Percentiles rank a stretch among this genome's conserved stretches.
Conservation (phyloP, 768 basidiomycete genomes). For the Exidia glandulosa region DNA sequence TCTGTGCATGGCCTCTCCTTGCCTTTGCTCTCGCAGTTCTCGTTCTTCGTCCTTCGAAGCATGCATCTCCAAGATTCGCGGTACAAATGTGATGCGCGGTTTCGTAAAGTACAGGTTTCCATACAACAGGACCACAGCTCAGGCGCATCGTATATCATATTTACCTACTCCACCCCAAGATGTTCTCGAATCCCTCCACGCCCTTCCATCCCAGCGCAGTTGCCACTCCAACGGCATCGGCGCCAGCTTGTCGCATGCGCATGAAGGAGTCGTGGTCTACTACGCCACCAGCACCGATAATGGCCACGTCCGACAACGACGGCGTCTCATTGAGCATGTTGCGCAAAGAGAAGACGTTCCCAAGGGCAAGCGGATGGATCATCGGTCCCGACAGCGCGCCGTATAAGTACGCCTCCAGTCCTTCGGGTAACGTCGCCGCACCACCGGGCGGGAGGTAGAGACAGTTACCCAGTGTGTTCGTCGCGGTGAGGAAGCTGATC, state of each 20-base stretch:
- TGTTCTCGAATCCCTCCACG: slow-evolving; percentile 25
- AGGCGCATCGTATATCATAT: too few species aligned
- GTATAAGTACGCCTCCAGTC: slow-evolving; percentile 51
- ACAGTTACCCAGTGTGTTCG: slow-evolving; percentile 68
- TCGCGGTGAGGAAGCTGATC: slow-evolving; percentile 67
- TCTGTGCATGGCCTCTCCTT: too few species aligned
- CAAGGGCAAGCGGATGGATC: slow-evolving; percentile 59
- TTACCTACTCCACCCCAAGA: too few species aligned
- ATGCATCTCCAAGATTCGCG: too few species aligned
- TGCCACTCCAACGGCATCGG: slow-evolving; percentile 56
- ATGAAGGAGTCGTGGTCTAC: slow-evolving; percentile 43
- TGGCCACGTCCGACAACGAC: slow-evolving; percentile 36
- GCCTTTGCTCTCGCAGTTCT: too few species aligned
- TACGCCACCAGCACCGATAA: slow-evolving; percentile 81
- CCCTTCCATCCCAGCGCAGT: slow-evolving; percentile 36
- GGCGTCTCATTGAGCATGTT: slow-evolving; percentile 34
- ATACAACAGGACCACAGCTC: too few species aligned
- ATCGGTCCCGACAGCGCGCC: slow-evolving; percentile 65
- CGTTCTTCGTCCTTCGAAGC: too few species aligned
- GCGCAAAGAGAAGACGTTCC: slow-evolving; percentile 58
- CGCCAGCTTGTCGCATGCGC: slow-evolving; percentile 69
- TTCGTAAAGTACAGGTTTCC: too few species aligned
- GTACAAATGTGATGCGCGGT: too few species aligned
- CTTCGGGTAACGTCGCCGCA: slow-evolving; percentile 5
- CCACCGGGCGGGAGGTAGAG: slow-evolving; percentile 50